Evolutionary conservation across 2,329 filamentous ascomycete species (phyloP), one percentile per base, ranked within the genome.

Genomic region (Fusarium fujikuroi): DNA sequence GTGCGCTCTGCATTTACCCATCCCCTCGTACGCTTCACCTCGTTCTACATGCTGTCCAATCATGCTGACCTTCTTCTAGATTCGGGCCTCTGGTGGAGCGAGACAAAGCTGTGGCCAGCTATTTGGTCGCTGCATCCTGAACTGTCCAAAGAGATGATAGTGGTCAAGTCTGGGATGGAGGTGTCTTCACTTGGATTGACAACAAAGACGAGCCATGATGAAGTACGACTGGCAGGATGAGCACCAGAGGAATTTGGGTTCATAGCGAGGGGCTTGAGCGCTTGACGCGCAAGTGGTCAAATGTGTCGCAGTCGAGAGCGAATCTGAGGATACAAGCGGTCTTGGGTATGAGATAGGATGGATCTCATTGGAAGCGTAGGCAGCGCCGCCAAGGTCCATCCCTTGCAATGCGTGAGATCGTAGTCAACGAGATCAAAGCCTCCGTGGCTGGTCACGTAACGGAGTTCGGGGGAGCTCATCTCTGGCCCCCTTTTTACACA

Each of bases 91-190:
- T 19, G 6, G n/a, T 9, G 21, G 8, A 15, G 11, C 2, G 30
- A 23, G 2, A 19, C 3, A 9, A 4, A 19, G 9, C 16, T 0
- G 1, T 23, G 2, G 15, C 8, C 7, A 3, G 0, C 2, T 32
- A 32, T 50, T 23, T 50, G 30, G 8, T 19, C 30, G 21, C 30
- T 34, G 16, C 30, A 19, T 23, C 8, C 15, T 19, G 15, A 12
- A 19, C 8, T 14, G 21, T 14, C 21, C 21, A 4, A 3, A 14
- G 7, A 11, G 23, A 14, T 14, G 9, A 21, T 30, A 4, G 11
- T 7, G 42, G n/a, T 25, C 18, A 6, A 46, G 18, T 46, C 11
- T 25, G 19, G 23, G 18, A 9, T 46, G 43, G 11, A 44, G 11
- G 23, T 46, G 9, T 7, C 14, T 15, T 9, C 15, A 11, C 18